A percentile compares a stretch with the other conserved stretches of the same genome.
phyloP scores from a whole-genome alignment of 176 grass and related monocot species.

The Lolium perenne region DNA sequence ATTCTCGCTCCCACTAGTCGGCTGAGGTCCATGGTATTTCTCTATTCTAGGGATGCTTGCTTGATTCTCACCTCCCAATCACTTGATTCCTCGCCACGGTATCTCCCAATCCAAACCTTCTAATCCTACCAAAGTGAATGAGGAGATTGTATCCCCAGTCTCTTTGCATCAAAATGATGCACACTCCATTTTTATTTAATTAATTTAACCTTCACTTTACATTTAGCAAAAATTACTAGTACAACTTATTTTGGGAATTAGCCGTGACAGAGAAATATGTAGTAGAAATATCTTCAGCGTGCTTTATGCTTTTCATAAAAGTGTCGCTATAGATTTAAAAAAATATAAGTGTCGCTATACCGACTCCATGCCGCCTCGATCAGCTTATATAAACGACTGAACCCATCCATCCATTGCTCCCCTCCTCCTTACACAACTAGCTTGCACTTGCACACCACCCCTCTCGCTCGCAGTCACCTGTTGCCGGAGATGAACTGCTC shows the following conservation, averaged over 20 bases:
- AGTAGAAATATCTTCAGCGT: background rate
- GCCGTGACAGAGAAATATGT: background rate
- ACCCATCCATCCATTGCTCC: background rate
- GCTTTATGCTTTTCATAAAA: constrained; percentile 1
- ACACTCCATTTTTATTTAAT: too few relatives aligned
- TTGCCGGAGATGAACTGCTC: constrained; percentile 39
- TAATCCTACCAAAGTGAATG: too few relatives aligned
- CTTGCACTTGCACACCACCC: background rate
- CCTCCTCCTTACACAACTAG: background rate
- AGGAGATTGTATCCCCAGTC: too few relatives aligned
- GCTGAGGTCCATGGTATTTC: too few relatives aligned
- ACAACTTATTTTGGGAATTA: background rate
- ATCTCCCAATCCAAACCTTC: too few relatives aligned
- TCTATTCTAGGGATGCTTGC: too few relatives aligned
- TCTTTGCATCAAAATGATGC: too few relatives aligned
- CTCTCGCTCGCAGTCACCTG: background rate
- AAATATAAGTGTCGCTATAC: background rate
- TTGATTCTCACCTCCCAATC: too few relatives aligned
- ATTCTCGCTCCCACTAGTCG: too few relatives aligned
- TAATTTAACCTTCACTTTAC: too few relatives aligned
- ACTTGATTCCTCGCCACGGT: too few relatives aligned
- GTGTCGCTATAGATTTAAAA: background rate
- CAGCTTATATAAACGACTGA: constrained; percentile 4
- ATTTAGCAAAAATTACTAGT: too few relatives aligned
- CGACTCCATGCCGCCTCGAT: background rate